Base-by-base conservation (phyloP, 345 rosid species). In the Hypericum perforatum region DNA sequence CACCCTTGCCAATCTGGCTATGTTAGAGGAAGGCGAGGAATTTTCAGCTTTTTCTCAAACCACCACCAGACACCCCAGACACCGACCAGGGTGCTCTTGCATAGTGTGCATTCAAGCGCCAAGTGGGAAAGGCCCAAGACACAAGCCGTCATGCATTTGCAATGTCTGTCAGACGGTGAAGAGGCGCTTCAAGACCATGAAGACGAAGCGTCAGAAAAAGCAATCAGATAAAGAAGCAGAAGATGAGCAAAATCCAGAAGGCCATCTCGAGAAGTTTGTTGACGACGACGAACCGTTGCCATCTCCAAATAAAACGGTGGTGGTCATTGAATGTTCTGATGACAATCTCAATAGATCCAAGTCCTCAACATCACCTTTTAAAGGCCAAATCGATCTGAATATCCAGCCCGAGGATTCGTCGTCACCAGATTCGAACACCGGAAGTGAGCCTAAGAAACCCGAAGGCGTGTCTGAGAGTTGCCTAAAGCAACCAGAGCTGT, bases 71-170 rank as follows among this genome's bases (percentile, higher is more conserved):
- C 98, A 92, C 54, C 97, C 97, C 9, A 80, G 97, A 16, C 99
- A 89, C 64, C 84, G 81, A 75, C 84, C 67, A 45, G 99, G 89
- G 60, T 92, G 99, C 78, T 63, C 84, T 7, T 92, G 99, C 74
- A 92, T 88, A 47, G 87, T 92, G 43, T 92, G 97, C 74, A 77
- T 87, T 61, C 98, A 87, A 61, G 90, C 94, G 11, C 96, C 98
- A 37, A 88, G 98, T 57, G 96, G 98, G 52, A 67, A 64, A 63
- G 92, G 90, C 49, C 90, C 90, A 39, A 92, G 83, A 65, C 96
- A 92, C 75, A 78, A 83, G 66, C 86, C 56, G 63, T 41, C 82
- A 39, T 92, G 98, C 66, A 76, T 77, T 7, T 92, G 96, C 60
- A 79, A 66, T 37, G 89, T 92, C 53, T 92, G 96, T 69, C 68